These are phyloP conservation scores for Cyclocybe cylindracea DNA, from an alignment of 768 basidiomycete genomes.

Conservation along the genomic window DNA sequence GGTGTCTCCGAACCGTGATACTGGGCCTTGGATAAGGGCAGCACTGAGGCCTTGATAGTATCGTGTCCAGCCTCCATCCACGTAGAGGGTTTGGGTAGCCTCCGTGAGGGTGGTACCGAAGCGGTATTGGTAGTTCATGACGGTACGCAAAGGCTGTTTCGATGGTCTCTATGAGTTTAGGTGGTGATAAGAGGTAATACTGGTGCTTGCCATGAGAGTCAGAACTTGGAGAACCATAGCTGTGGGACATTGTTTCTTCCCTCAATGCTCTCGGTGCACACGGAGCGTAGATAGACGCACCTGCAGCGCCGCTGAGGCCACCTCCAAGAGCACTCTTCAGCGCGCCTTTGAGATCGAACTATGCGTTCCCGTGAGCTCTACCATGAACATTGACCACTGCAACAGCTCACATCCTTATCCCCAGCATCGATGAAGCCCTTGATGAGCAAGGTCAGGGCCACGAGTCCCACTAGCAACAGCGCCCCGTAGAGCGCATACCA, in stretches of 20 bases:
- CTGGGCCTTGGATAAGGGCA: constrained; percentile 84
- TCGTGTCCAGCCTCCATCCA: constrained; percentile 77
- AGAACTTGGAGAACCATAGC: constrained; percentile 96
- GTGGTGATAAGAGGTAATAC: background rate
- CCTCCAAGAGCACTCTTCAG: constrained; percentile 86
- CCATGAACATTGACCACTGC: background rate
- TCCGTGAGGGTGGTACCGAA: constrained; percentile 77
- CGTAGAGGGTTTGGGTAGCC: constrained; percentile 67
- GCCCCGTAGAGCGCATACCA: constrained; percentile 30
- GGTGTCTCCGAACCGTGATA: constrained; percentile 91
- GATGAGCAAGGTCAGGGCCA: constrained; percentile 53
- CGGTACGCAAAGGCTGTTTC: constrained; percentile 80
- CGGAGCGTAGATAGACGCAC: constrained; percentile 31
- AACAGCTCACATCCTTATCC: constrained; percentile 60
- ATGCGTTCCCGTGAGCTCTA: constrained; percentile 2
- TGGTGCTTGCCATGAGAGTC: constrained; percentile 65
- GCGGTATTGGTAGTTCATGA: constrained; percentile 97
- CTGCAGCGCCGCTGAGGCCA: constrained; percentile 86
- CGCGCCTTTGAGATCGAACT: constrained; percentile 83
- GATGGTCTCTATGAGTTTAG: background rate
- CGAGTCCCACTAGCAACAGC: constrained; percentile 33
- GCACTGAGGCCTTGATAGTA: constrained; percentile 89
- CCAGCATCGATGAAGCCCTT: constrained; percentile 72
- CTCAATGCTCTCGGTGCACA: constrained; percentile 1
- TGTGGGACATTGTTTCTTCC: constrained; percentile 13